Percentiles rank a stretch among this genome's conserved stretches.
Evolutionary conservation across 106 monocot genomes (phyloP).

Genomic region (Vanilla planifolia): DNA sequence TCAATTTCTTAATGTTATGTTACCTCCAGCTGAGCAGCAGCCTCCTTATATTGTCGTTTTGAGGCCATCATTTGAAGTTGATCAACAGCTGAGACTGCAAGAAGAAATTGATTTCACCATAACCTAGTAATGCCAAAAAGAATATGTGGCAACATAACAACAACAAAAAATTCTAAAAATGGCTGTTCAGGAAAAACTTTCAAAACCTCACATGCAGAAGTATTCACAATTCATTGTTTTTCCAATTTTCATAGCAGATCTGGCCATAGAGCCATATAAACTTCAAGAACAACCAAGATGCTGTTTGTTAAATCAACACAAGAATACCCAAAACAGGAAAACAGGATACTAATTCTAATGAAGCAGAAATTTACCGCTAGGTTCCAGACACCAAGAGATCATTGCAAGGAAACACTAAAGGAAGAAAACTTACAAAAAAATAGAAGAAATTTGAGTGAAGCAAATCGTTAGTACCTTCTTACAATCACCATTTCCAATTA

Average conservation of each 20-base stretch:
- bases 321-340: neutral
- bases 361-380: neutral
- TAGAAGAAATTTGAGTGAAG: no score
- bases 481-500: no score
- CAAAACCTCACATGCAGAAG: neutral
- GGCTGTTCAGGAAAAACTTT: neutral
- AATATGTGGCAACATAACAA: conserved; percentile 4
- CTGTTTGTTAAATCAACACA: neutral
- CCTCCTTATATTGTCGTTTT: conserved; percentile 95
- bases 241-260: neutral
- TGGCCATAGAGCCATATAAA: no score
- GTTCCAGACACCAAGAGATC: no score
- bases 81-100: conserved; percentile 97
- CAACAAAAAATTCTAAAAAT: neutral
- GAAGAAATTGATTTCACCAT: no score
- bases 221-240: neutral
- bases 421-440: no score
- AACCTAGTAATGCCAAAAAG: no score
- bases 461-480: no score
- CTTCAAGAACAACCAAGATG: no score
- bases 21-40: conserved; percentile 99
- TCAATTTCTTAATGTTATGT: conserved; percentile 6
- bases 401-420: no score
- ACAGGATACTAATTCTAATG: neutral
- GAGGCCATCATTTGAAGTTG: conserved; percentile 99